A percentile compares a stretch with the other conserved stretches of the same genome.
Evolutionary conservation across 1,139 yeast genomes (phyloP).

Genomic region (Suhomyces bokatorum): DNA sequence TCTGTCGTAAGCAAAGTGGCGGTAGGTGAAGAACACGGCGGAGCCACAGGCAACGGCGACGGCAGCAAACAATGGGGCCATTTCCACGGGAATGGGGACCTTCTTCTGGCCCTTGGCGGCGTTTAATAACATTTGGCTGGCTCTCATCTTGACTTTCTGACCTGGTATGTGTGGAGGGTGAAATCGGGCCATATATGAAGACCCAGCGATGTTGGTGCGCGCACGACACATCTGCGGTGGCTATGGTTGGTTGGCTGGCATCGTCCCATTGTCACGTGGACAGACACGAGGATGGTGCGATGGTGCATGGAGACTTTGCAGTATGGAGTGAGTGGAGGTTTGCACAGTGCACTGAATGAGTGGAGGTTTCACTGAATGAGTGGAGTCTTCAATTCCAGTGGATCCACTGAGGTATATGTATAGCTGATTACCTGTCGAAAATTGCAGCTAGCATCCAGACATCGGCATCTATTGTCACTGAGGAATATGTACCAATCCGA

Average conservation of each 20-base stretch:
- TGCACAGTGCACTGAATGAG: too few relatives aligned
- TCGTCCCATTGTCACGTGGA: constrained; percentile 13
- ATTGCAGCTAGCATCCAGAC: too few relatives aligned
- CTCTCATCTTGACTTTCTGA: constrained; percentile 44
- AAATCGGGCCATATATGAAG: constrained; percentile 11
- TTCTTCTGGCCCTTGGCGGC: constrained; percentile 41
- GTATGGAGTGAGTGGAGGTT: too few relatives aligned
- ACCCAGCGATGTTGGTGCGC: constrained; percentile 5
- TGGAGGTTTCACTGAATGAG: too few relatives aligned
- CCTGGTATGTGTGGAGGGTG: background rate
- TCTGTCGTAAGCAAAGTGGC: constrained; percentile 66
- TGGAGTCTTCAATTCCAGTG: too few relatives aligned
- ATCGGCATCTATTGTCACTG: too few relatives aligned
- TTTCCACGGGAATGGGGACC: constrained; percentile 63
- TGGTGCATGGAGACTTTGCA: too few relatives aligned
- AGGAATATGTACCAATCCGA: too few relatives aligned
- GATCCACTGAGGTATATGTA: too few relatives aligned
- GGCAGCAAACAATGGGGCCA: constrained; percentile 69
- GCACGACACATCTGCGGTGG: constrained; percentile 10
- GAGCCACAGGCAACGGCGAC: constrained; percentile 66
- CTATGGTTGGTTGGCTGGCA: constrained; percentile 21
- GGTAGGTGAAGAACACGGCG: constrained; percentile 67
- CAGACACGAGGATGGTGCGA: too few relatives aligned
- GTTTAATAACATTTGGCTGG: constrained; percentile 53
- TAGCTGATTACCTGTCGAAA: too few relatives aligned